A percentile compares a stretch with the other conserved stretches of the same genome.
Conservation (phyloP, 495 filamentous ascomycete species). For the Penicillium argentinense region DNA sequence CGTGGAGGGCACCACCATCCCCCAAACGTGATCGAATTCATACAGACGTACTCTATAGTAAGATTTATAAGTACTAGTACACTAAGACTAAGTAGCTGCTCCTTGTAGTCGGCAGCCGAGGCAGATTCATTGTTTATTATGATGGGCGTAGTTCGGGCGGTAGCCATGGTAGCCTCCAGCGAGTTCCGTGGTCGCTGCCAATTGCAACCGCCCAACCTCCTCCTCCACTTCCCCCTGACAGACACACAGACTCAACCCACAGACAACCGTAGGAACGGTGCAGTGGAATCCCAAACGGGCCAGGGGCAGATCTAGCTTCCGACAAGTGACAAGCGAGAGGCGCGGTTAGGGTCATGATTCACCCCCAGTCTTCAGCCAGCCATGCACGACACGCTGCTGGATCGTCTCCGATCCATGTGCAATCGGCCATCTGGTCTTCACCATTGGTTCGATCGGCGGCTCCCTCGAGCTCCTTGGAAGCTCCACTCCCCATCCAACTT, state of each 20-base stretch:
- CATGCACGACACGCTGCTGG: slow-evolving; percentile 30
- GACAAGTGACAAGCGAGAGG: slow-evolving; percentile 24
- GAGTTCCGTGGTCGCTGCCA: not conserved
- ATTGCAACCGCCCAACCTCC: no score
- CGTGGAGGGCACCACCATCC: no score
- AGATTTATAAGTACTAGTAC: no score
- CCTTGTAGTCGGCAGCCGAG: no score
- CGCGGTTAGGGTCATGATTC: slow-evolving; percentile 22
- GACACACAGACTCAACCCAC: not conserved
- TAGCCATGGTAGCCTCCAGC: not conserved
- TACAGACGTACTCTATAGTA: no score
- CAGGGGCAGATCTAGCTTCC: slow-evolving; percentile 26
- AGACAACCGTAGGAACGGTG: slow-evolving; percentile 2
- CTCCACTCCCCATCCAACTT: no score
- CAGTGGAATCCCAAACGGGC: slow-evolving; percentile 8
- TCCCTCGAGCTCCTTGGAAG: slow-evolving; percentile 3
- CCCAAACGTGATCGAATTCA: no score
- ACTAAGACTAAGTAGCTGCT: no score
- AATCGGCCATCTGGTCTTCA: slow-evolving; percentile 9
- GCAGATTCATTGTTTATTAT: no score
- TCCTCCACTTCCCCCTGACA: slow-evolving; percentile 1
- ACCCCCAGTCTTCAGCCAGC: slow-evolving; percentile 28
- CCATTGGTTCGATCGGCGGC: slow-evolving; percentile 23
- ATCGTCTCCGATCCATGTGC: slow-evolving; percentile 18
- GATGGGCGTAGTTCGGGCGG: not conserved